Percentiles rank a stretch among this genome's conserved stretches.
Evolutionary conservation across 345 rosid species (phyloP).

Genomic region (Gossypium arboreum): DNA sequence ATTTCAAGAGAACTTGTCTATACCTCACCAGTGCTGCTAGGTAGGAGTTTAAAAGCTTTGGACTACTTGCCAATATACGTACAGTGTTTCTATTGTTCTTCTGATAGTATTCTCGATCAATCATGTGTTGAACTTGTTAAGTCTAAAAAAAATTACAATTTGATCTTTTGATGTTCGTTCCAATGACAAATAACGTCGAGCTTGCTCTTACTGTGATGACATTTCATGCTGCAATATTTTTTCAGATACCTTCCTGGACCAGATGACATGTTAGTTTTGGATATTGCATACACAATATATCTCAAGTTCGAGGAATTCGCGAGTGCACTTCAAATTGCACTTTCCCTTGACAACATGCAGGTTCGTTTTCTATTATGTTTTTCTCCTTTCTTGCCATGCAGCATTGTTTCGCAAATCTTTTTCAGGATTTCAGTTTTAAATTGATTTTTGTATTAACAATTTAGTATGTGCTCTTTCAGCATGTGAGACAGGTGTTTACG

Average conservation of each 20-base stretch:
- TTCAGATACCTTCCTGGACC: slow-evolving; percentile 88
- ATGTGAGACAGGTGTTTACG: slow-evolving; percentile 65
- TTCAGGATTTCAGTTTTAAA: background rate
- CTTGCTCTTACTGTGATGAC: background rate
- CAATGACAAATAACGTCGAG: background rate
- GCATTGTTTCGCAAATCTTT: background rate
- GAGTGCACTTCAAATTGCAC: slow-evolving; percentile 84
- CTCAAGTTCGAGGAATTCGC: slow-evolving; percentile 67
- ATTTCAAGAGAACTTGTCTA: slow-evolving; percentile 86
- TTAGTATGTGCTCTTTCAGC: slow-evolving; percentile 42
- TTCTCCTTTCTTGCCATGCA: background rate
- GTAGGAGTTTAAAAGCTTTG: slow-evolving; percentile 29
- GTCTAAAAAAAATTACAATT: background rate
- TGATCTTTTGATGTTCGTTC: background rate
- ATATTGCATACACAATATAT: slow-evolving; percentile 78
- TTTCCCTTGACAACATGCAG: slow-evolving; percentile 75
- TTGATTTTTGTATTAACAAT: slow-evolving; percentile 3
- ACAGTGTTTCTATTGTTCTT: background rate
- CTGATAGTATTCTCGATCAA: background rate
- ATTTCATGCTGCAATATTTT: slow-evolving; percentile 19
- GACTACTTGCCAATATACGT: background rate
- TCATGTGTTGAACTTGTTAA: background rate
- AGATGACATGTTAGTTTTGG: slow-evolving; percentile 72
- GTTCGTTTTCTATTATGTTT: slow-evolving; percentile 27
- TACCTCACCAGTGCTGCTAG: slow-evolving; percentile 89